Evolutionary conservation across 495 filamentous ascomycete species (phyloP).

Genomic region (Platismatia glauca): DNA sequence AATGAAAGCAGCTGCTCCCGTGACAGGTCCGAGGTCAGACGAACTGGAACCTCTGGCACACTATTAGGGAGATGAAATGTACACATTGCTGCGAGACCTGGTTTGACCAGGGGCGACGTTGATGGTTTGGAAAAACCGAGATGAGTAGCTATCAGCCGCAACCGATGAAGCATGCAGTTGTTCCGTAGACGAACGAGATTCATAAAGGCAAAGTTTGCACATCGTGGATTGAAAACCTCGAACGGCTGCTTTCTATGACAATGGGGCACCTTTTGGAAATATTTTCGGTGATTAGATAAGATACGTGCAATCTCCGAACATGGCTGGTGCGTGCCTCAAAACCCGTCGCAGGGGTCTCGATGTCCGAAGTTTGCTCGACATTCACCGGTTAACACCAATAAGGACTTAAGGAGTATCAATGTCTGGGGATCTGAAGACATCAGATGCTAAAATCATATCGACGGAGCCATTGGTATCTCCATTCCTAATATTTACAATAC

Average conservation of each 20-base stretch:
- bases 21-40: conserved; percentile 49
- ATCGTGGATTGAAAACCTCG: too few species aligned
- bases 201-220: too few species aligned
- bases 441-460: conserved; percentile 40
- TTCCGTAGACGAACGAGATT: too few species aligned
- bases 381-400: too few species aligned
- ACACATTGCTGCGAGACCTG: conserved; percentile 26
- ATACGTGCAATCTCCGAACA: neutral
- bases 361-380: neutral
- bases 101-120: neutral
- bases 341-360: too few species aligned
- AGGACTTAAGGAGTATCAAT: neutral
- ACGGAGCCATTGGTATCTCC: conserved; percentile 42
- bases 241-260: too few species aligned
- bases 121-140: neutral
- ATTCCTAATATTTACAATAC: conserved; percentile 13
- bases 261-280: too few species aligned
- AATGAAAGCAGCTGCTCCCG: conserved; percentile 59
- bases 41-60: conserved; percentile 40
- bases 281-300: neutral
- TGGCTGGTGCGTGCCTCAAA: too few species aligned
- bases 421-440: conserved; percentile 15
- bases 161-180: conserved; percentile 20
- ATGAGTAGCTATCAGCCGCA: conserved; percentile 17
- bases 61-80: conserved; percentile 41